Evolutionary conservation across 2,329 filamentous ascomycete species (phyloP).

Genomic region (Remersonia thermophila): DNA sequence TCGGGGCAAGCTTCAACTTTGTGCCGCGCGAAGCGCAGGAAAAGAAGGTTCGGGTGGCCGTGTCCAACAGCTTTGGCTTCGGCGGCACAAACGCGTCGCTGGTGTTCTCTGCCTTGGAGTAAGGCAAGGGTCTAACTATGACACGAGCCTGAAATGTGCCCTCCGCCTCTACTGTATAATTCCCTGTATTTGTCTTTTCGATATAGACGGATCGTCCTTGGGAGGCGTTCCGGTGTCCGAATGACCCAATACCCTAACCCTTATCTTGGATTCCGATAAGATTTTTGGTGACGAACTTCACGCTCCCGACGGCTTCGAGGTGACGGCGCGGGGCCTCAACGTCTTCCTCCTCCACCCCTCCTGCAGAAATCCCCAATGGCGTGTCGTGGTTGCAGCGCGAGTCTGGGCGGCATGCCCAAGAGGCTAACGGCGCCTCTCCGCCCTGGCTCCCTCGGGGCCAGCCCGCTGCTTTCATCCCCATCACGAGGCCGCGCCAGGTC

Average conservation of each 20-base stretch:
- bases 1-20: constrained; percentile 72
- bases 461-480: no score
- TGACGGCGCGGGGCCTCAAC: background rate
- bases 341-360: background rate
- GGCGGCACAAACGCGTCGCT: constrained; percentile 90
- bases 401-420: constrained; percentile 30
- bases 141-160: no score
- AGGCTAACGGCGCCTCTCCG: constrained; percentile 7
- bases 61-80: constrained; percentile 97
- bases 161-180: no score
- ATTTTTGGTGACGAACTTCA: constrained; percentile 7
- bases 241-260: constrained; percentile 16
- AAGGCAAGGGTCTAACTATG: background rate
- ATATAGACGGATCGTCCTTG: no score
- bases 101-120: constrained; percentile 50
- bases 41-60: constrained; percentile 55
- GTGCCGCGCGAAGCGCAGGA: constrained; percentile 61
- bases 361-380: constrained; percentile 26
- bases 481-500: no score
- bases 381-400: constrained; percentile 35
- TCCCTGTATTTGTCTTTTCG: no score
- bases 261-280: constrained; percentile 8
- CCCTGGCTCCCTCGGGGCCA: background rate
- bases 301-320: background rate
- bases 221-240: no score